These are phyloP conservation scores for Coemansia furcata DNA, from an alignment of 192 early-diverging fungal genomes.

Conservation along the genomic window DNA sequence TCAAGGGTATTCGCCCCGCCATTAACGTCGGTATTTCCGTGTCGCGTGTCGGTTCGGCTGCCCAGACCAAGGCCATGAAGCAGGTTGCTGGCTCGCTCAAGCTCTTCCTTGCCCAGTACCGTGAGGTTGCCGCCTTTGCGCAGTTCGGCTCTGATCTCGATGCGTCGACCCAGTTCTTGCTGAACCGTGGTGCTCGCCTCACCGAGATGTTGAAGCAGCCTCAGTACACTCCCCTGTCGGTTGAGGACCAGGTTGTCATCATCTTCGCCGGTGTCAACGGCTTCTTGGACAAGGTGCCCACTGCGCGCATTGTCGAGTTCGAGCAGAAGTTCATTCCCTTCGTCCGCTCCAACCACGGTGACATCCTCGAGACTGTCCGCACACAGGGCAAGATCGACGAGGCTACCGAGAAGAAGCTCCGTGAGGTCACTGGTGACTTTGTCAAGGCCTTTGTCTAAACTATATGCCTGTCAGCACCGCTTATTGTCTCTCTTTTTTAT, in stretches of 20 bases:
- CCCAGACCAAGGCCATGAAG: conserved; percentile 99
- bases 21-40: conserved; percentile 99
- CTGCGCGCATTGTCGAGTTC: conserved; percentile 90
- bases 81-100: conserved; percentile 99
- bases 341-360: conserved; percentile 84
- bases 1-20: conserved; percentile 99
- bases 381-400: conserved; percentile 84
- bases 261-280: conserved; percentile 99
- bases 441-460: conserved; percentile 72
- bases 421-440: conserved; percentile 75
- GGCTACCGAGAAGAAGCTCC: conserved; percentile 91
- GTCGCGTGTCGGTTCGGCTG: conserved; percentile 99
- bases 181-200: conserved; percentile 99
- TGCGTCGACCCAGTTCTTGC: conserved; percentile 98
- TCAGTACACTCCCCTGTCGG: conserved; percentile 94
- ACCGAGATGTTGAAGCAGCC: conserved; percentile 99
- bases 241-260: conserved; percentile 97
- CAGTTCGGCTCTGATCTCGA: conserved; percentile 99
- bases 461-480: neutral
- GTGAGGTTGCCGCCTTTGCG: conserved; percentile 99
- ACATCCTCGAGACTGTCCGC: conserved; percentile 87
- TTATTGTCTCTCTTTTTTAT: conserved; percentile 8
- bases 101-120: conserved; percentile 99
- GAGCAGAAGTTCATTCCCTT: conserved; percentile 87
- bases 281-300: conserved; percentile 98